Evolutionary conservation across 352 stramenopile genomes (phyloP).

Genomic region (Globisporangium irregulare): DNA sequence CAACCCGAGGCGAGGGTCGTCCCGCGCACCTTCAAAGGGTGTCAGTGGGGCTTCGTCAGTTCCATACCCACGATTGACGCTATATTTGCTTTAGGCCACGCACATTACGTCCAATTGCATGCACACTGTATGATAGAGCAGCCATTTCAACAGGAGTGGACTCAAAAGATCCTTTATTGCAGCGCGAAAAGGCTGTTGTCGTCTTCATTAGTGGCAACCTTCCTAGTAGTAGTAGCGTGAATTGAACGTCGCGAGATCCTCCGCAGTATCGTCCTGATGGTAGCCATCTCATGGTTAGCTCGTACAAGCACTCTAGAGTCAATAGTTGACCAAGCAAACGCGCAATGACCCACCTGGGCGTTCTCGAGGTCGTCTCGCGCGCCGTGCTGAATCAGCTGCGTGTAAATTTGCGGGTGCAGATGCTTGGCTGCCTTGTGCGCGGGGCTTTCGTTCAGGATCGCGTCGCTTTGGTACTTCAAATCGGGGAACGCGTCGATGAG

Average conservation of each 20-base stretch:
- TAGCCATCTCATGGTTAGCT: neutral
- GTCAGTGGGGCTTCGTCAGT: too few species aligned
- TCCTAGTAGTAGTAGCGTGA: constrained; percentile 28
- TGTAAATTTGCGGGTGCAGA: constrained; percentile 43
- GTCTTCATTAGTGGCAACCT: neutral
- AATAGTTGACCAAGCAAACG: neutral
- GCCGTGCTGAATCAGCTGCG: constrained; percentile 28
- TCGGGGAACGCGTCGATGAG: constrained; percentile 34
- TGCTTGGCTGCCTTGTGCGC: constrained; percentile 58
- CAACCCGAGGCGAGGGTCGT: too few species aligned
- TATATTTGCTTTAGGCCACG: too few species aligned
- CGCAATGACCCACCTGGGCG: constrained; percentile 31
- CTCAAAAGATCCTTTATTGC: neutral
- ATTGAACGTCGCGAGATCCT: constrained; percentile 28
- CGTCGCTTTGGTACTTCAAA: constrained; percentile 34
- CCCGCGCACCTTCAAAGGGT: too few species aligned
- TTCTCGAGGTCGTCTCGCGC: constrained; percentile 56
- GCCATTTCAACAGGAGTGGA: neutral
- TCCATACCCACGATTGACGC: too few species aligned
- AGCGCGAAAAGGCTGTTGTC: neutral
- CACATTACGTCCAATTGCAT: too few species aligned
- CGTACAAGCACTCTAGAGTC: neutral
- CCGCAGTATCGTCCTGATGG: constrained; percentile 33
- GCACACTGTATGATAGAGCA: too few species aligned
- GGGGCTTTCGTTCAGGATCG: constrained; percentile 47